Percentiles rank a stretch among this genome's conserved stretches.
phyloP scores from a whole-genome alignment of 1,284 basidiomycete species.

The Austroboletus niveus region DNA sequence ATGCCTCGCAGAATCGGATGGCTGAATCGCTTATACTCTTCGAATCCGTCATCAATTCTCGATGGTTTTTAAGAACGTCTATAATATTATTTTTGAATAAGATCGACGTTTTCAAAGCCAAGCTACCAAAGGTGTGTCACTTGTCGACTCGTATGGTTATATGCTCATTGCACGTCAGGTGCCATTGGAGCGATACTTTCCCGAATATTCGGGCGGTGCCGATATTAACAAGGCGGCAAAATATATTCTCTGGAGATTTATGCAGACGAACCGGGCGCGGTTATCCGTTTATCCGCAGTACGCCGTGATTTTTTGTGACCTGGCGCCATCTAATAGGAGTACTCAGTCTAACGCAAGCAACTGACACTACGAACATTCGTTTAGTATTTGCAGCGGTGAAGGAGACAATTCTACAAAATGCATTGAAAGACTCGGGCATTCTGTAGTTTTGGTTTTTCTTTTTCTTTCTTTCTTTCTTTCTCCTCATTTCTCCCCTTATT shows the following conservation, averaged over 20 bases:
- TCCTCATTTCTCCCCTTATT: background rate
- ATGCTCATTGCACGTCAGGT: conserved; percentile 40
- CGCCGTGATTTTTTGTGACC: conserved; percentile 30
- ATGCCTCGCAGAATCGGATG: conserved; percentile 81
- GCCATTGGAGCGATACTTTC: conserved; percentile 88
- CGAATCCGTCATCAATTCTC: conserved; percentile 95
- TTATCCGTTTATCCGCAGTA: conserved; percentile 93
- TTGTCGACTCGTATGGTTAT: no score
- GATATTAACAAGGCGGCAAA: conserved; percentile 99
- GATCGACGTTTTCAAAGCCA: conserved; percentile 94
- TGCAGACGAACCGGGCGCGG: conserved; percentile 88
- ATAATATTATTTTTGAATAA: conserved; percentile 96
- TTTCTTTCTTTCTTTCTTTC: background rate
- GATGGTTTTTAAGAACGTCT: conserved; percentile 93
- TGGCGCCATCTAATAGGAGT: background rate
- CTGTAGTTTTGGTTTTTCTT: conserved; percentile 34
- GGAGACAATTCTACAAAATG: conserved; percentile 94
- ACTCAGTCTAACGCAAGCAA: conserved; percentile 73
- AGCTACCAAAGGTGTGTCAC: conserved; percentile 72
- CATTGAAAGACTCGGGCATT: conserved; percentile 81
- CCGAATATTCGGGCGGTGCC: conserved; percentile 90
- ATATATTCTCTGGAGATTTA: conserved; percentile 97
- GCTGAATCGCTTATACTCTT: conserved; percentile 91
- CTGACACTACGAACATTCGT: conserved; percentile 79
- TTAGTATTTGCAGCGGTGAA: conserved; percentile 97